phyloP scores from a whole-genome alignment of 148 eudicot species.

The Hydrangea macrophylla region DNA sequence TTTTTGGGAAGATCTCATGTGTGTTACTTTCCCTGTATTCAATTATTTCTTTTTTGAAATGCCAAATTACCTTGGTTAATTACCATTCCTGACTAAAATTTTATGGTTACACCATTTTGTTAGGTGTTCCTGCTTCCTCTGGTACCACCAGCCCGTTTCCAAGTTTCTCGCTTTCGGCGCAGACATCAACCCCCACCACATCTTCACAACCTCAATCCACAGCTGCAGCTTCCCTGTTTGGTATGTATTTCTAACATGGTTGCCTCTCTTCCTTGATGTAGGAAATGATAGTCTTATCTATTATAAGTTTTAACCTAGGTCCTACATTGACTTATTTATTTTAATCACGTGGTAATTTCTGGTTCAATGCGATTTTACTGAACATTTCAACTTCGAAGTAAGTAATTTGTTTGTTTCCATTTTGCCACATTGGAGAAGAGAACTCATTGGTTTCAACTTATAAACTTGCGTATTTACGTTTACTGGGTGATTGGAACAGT shows the following conservation, averaged over 20 bases:
- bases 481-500: no score
- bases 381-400: background rate
- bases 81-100: background rate
- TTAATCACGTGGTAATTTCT: no score
- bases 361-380: background rate
- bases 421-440: no score
- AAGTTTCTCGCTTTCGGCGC: conserved; percentile 23
- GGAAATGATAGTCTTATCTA: background rate
- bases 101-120: conserved; percentile 4
- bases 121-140: conserved; percentile 32
- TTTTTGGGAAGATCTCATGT: background rate
- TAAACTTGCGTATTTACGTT: no score
- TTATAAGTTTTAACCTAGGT: background rate
- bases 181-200: conserved; percentile 13
- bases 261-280: background rate
- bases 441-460: no score
- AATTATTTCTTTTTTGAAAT: background rate
- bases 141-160: conserved; percentile 22
- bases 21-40: background rate
- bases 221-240: conserved; percentile 25
- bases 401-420: background rate
- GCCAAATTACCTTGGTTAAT: no score
- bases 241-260: conserved; percentile 20
- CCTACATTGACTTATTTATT: background rate
- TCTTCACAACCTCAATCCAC: conserved; percentile 30